These are phyloP conservation scores for Calonectria fujianensis DNA, from an alignment of 2,329 filamentous ascomycete genomes.

Conservation along the genomic window DNA sequence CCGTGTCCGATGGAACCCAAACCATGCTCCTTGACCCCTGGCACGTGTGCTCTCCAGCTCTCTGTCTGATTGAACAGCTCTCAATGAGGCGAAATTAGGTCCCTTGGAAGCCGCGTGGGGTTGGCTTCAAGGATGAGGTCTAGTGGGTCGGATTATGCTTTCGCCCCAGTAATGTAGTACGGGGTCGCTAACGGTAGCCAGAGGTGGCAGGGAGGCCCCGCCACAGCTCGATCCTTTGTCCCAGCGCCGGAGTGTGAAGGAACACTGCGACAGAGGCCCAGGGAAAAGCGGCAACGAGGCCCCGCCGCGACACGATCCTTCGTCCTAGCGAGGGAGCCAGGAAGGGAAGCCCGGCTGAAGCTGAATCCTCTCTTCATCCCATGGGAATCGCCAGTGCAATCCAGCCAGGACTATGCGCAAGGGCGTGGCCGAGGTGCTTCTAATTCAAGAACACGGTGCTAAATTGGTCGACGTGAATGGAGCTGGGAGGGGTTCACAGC, in stretches of 20 bases:
- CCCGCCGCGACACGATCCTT: slow-evolving; percentile 15
- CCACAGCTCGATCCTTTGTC: slow-evolving; percentile 13
- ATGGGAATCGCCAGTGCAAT: slow-evolving; percentile 5
- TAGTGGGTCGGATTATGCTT: slow-evolving; percentile 25
- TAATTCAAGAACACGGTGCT: background rate
- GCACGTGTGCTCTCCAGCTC: slow-evolving; percentile 23
- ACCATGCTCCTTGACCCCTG: slow-evolving; percentile 14
- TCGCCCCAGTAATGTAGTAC: slow-evolving; percentile 25
- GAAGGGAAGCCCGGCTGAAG: slow-evolving; percentile 15
- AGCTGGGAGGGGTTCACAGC: slow-evolving; percentile 1
- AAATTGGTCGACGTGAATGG: background rate
- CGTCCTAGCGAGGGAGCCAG: slow-evolving; percentile 3
- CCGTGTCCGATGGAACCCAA: slow-evolving; percentile 18
- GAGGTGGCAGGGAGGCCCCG: slow-evolving; percentile 22
- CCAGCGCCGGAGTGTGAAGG: background rate
- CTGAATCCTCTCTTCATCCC: slow-evolving; percentile 16
- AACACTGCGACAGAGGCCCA: background rate
- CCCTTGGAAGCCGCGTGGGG: slow-evolving; percentile 15
- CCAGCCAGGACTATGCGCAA: background rate
- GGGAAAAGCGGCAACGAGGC: slow-evolving; percentile 18
- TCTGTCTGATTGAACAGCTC: slow-evolving; percentile 20
- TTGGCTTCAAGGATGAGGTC: background rate
- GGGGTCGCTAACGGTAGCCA: background rate
- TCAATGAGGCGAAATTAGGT: slow-evolving; percentile 26
- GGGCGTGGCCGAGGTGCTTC: background rate